A percentile compares a stretch with the other conserved stretches of the same genome.
Evolutionary conservation across 768 basidiomycete genomes (phyloP).

Genomic region (Serendipita sp.): DNA sequence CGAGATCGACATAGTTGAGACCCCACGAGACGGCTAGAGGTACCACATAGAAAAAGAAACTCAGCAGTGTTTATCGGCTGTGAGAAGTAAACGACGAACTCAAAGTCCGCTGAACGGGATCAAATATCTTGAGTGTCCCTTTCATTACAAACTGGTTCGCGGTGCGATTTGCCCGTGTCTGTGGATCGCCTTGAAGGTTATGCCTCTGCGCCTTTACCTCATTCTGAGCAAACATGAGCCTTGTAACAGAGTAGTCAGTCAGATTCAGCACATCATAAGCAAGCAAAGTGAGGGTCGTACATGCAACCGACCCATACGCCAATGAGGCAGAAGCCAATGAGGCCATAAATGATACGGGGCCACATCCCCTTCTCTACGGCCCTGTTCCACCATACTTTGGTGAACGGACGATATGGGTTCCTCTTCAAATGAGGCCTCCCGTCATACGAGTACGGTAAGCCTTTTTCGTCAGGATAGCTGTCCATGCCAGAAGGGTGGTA

Average conservation of each 20-base stretch:
- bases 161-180: background rate
- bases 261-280: background rate
- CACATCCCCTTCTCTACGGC: background rate
- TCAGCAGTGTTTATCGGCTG: background rate
- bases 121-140: background rate
- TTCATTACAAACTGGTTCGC: background rate
- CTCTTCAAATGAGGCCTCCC: too few species aligned
- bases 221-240: background rate
- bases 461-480: too few species aligned
- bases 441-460: too few species aligned
- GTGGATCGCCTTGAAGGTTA: background rate
- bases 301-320: background rate
- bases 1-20: background rate
- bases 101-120: background rate
- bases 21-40: background rate
- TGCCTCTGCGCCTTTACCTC: background rate
- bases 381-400: background rate
- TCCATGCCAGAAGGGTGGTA: too few species aligned
- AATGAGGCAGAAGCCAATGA: background rate
- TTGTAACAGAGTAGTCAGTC: background rate
- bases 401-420: slow-evolving; percentile 2
- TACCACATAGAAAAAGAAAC: background rate
- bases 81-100: background rate
- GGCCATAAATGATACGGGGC: background rate
- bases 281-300: background rate